phyloP scores from a whole-genome alignment of 495 filamentous ascomycete species.

The Trichoderma parareesei region DNA sequence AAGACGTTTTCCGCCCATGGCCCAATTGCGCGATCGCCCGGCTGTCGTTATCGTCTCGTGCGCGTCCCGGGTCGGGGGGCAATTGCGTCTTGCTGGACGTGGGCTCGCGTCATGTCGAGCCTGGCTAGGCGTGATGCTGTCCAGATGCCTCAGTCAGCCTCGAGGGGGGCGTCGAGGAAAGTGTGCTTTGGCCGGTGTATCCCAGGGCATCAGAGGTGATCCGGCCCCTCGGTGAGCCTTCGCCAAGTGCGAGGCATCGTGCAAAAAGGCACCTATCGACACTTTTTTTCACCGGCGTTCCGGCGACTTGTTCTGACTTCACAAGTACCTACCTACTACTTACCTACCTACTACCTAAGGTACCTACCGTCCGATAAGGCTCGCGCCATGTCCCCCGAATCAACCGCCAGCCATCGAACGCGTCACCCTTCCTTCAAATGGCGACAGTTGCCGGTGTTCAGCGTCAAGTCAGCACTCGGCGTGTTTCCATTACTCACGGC shows the following conservation, averaged over 20 bases:
- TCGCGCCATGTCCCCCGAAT: not conserved
- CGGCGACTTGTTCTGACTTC: no score
- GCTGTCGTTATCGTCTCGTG: not conserved
- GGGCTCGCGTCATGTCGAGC: not conserved
- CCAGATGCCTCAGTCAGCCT: no score
- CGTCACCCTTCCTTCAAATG: not conserved
- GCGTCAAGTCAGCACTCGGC: not conserved
- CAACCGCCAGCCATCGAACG: not conserved
- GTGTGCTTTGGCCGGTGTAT: no score
- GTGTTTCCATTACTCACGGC: not conserved
- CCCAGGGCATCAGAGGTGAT: no score
- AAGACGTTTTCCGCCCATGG: conserved; percentile 8
- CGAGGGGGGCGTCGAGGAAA: no score
- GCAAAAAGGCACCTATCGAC: no score
- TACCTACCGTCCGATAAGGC: not conserved
- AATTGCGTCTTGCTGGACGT: not conserved
- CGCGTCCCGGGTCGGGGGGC: not conserved
- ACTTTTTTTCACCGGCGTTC: no score
- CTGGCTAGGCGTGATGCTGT: not conserved
- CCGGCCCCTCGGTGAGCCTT: no score
- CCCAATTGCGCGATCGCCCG: conserved; percentile 8
- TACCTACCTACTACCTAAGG: no score
- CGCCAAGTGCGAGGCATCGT: no score
- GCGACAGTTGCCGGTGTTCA: not conserved
- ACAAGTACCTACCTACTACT: no score